These are phyloP conservation scores for Forsythia suspensa DNA, from an alignment of 257 asterid genomes.

Conservation along the genomic window DNA sequence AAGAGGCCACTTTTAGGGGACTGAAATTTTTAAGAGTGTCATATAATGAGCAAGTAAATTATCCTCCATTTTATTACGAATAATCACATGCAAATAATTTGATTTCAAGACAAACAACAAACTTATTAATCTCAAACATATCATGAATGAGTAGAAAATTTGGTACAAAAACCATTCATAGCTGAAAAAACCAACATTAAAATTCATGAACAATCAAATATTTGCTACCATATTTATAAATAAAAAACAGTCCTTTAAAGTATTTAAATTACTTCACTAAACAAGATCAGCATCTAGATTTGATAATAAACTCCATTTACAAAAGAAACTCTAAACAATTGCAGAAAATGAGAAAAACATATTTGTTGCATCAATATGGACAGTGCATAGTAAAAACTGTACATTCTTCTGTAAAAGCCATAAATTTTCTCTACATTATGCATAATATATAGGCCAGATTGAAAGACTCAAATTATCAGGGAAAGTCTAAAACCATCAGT, in stretches of 20 bases:
- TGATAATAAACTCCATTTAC: background rate
- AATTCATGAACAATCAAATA: background rate
- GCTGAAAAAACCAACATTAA: too few relatives aligned
- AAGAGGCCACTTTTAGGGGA: too few relatives aligned
- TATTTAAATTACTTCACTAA: background rate
- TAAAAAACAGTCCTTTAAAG: background rate
- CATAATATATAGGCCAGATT: background rate
- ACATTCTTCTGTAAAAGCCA: background rate
- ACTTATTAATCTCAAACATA: background rate
- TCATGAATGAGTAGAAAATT: background rate
- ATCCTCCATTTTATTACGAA: background rate
- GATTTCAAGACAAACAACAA: background rate
- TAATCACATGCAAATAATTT: background rate
- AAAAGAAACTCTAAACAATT: background rate
- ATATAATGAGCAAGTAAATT: background rate
- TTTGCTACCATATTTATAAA: background rate
- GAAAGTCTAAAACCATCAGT: too few relatives aligned
- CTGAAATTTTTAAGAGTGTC: background rate
- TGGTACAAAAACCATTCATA: too few relatives aligned
- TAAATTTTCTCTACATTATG: background rate
- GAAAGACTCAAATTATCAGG: background rate
- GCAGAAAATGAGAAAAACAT: background rate
- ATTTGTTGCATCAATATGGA: background rate
- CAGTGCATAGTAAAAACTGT: background rate
- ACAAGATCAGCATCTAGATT: background rate